Base-by-base conservation (phyloP, 129 eudicot genomes). In the Lonicera japonica region DNA sequence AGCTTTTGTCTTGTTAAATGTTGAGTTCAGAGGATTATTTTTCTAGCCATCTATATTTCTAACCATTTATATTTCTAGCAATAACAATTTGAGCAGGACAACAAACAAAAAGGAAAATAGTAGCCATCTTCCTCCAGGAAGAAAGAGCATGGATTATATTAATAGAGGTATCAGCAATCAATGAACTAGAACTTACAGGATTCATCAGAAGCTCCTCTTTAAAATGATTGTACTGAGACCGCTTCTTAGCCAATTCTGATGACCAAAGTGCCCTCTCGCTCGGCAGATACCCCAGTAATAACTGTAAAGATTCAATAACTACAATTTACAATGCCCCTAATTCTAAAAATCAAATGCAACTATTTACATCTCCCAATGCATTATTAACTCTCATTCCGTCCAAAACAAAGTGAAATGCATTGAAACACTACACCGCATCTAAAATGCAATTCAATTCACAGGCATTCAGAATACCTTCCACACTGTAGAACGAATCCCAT, bases 131-230 rank as follows among this genome's bases (percentile, higher is more conserved):
- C 50, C 14, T 43, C 5, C 36, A 1, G 3, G 50, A 43, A 43
- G 34, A 46, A 46, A 21, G 3, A 2, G 36, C 36, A 6, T 29
- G 36, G 36, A 29, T 6, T 1, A 29, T 29, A 8, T 43, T 10
- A 43, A 43, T 43, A 43, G 2, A 65, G 19, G 18, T 52, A 25
- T 19, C 24, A 11, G 9, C 54, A 29, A n/a, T 24, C 21, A 21
- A 25, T 25, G 52, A 48, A 41, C 17, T 22, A 21, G 57, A 69
- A 85, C 91, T 80, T 79, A 94, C 99, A 54, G 99, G 99, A 73
- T 83, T 88, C 91, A 83, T 83, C 57, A 94, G 69, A 58, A 94
- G 86, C 64, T 94, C 99, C 22, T 85, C 99, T 74, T 94, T 94
- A 47, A 94, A 94, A 53, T 68, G 74, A 75, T 79, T 82, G 77